Percentiles rank a stretch among this genome's conserved stretches.
phyloP scores from a whole-genome alignment of 306 rosid genomes.

The Vigna trinervia region DNA sequence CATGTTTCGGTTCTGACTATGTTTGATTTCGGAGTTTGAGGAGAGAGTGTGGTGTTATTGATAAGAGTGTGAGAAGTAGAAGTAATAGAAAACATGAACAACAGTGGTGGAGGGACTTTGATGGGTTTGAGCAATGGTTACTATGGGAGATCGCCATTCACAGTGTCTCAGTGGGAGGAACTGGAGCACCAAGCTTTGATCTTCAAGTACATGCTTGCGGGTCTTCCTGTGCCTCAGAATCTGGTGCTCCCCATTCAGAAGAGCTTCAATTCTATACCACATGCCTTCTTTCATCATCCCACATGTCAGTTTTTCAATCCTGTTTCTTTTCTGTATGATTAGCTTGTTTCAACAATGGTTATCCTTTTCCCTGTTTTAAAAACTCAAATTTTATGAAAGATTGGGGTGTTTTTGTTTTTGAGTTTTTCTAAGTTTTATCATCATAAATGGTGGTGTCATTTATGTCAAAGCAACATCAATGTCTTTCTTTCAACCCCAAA shows the following conservation, averaged over 20 bases:
- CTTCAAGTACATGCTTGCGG: slow-evolving; percentile 78
- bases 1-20: slow-evolving; percentile 20
- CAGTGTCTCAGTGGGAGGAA: slow-evolving; percentile 83
- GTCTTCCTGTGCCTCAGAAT: slow-evolving; percentile 88
- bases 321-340: not conserved
- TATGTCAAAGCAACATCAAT: not conserved
- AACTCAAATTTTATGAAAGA: not conserved
- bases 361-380: not conserved
- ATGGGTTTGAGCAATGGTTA: slow-evolving; percentile 43
- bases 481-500: slow-evolving; percentile 26
- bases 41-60: not conserved
- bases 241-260: slow-evolving; percentile 78
- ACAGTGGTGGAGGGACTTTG: slow-evolving; percentile 45
- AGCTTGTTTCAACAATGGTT: slow-evolving; percentile 3
- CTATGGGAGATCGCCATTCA: slow-evolving; percentile 63
- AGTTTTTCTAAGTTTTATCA: not conserved
- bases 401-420: not conserved
- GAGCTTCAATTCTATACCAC: slow-evolving; percentile 69
- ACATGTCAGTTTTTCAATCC: slow-evolving; percentile 43
- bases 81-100: slow-evolving; percentile 41
- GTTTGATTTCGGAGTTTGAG: slow-evolving; percentile 19
- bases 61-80: not conserved
- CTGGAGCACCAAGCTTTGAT: slow-evolving; percentile 84
- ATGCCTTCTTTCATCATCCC: slow-evolving; percentile 67
- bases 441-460: not conserved